A percentile compares a stretch with the other conserved stretches of the same genome.
Conservation (phyloP, 257 asterid genomes). For the Galeopsis tetrahit region DNA sequence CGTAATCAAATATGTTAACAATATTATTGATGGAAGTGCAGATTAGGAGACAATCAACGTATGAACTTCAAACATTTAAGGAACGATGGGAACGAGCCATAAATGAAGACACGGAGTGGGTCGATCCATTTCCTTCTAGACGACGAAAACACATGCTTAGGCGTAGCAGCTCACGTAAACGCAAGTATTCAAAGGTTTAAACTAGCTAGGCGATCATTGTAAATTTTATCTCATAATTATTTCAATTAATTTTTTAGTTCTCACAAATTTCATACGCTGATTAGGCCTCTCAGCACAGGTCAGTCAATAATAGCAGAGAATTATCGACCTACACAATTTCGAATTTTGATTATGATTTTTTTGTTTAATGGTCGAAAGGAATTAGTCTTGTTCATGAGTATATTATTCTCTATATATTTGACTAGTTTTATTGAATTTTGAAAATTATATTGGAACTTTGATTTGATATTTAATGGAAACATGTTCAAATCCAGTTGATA, state of each 20-base stretch:
- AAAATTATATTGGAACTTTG: too few species aligned
- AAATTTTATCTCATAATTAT: constrained; percentile 19
- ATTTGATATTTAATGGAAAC: too few species aligned
- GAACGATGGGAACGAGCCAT: constrained; percentile 89
- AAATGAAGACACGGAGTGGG: constrained; percentile 72
- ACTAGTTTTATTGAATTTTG: too few species aligned
- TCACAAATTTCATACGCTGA: background rate
- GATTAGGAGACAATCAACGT: constrained; percentile 84
- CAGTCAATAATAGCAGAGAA: constrained; percentile 7
- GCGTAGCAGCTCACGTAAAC: constrained; percentile 28
- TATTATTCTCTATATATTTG: too few species aligned
- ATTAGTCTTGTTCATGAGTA: background rate
- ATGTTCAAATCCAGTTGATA: too few species aligned
- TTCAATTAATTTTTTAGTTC: background rate
- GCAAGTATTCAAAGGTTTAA: constrained; percentile 36
- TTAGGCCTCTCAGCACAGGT: background rate
- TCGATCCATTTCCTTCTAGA: constrained; percentile 68
- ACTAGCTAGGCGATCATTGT: constrained; percentile 30
- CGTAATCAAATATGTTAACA: too few species aligned
- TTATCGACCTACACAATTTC: background rate
- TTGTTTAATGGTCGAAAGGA: background rate
- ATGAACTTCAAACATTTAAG: constrained; percentile 74
- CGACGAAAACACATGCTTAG: constrained; percentile 41
- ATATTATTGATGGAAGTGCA: constrained; percentile 33
- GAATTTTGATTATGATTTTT: background rate